A percentile compares a stretch with the other conserved stretches of the same genome.
Evolutionary conservation across 441 rosid genomes (phyloP).

Genomic region (Gossypium aridum): DNA sequence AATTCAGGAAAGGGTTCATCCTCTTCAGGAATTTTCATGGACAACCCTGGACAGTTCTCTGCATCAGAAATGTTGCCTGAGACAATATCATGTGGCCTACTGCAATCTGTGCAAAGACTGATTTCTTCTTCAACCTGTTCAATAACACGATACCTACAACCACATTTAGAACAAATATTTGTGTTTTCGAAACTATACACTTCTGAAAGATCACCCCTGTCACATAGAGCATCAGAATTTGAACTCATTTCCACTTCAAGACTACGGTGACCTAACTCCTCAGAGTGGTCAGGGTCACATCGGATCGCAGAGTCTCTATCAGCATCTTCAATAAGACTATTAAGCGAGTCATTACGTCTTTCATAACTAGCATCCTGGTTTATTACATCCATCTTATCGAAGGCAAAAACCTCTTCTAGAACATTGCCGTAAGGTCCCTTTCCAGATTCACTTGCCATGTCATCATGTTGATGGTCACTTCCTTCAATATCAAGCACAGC

Average conservation of each 20-base stretch:
- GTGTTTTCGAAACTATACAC: conserved; percentile 35
- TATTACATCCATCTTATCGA: conserved; percentile 48
- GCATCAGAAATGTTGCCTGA: conserved; percentile 25
- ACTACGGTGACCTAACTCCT: conserved; percentile 35
- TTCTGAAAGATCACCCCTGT: conserved; percentile 39
- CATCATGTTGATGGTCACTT: conserved; percentile 41
- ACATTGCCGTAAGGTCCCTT: conserved; percentile 31
- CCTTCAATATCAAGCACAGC: conserved; percentile 47
- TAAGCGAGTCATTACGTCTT: conserved; percentile 31
- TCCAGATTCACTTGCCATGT: conserved; percentile 28
- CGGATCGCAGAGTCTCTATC: conserved; percentile 32
- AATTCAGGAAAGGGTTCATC: conserved; percentile 25
- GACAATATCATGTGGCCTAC: conserved; percentile 30
- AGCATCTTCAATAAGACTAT: conserved; percentile 33
- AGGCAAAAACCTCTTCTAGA: conserved; percentile 50
- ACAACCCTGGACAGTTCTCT: conserved; percentile 22
- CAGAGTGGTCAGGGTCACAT: conserved; percentile 32
- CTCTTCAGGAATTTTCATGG: conserved; percentile 30
- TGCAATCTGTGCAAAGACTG: conserved; percentile 70
- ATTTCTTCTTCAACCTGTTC: conserved; percentile 34
- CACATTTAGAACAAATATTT: conserved; percentile 58
- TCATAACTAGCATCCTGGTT: conserved; percentile 37
- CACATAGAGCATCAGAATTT: conserved; percentile 33
- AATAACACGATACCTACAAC: conserved; percentile 37
- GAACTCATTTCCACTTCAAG: conserved; percentile 37